Evolutionary conservation across 1,139 yeast genomes (phyloP).

Genomic region (Candida albicans): DNA sequence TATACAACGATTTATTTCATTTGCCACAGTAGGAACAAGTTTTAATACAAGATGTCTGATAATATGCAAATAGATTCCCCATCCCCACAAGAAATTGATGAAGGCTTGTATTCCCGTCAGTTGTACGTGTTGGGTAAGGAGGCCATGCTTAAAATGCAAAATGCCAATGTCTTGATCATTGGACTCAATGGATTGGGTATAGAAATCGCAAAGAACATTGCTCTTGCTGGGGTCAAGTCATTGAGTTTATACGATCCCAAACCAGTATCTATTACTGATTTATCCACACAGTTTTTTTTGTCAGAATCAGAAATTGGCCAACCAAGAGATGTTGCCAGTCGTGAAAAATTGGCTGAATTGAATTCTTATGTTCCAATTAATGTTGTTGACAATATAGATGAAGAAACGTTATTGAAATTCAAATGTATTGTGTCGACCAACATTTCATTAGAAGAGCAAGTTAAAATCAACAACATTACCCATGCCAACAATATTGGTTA

Average conservation of each 20-base stretch:
- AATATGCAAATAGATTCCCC: conserved; percentile 60
- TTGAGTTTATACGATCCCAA: conserved; percentile 84
- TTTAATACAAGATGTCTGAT: conserved; percentile 14
- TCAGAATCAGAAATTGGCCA: conserved; percentile 68
- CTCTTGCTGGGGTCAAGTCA: conserved; percentile 95
- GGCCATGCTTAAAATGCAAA: conserved; percentile 97
- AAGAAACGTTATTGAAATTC: conserved; percentile 52
- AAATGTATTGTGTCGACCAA: conserved; percentile 86
- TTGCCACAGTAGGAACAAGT: background rate
- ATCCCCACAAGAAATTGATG: conserved; percentile 64
- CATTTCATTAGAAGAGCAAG: conserved; percentile 69
- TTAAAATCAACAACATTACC: conserved; percentile 71
- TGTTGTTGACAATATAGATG: conserved; percentile 56
- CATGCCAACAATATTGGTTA: conserved; percentile 75
- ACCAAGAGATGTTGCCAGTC: conserved; percentile 73
- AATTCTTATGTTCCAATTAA: conserved; percentile 88
- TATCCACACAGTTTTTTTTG: conserved; percentile 88
- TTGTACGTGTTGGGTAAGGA: conserved; percentile 91
- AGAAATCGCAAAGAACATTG: conserved; percentile 95
- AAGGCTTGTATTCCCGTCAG: conserved; percentile 92
- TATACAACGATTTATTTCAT: background rate
- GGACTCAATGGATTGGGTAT: conserved; percentile 92
- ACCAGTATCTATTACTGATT: conserved; percentile 64
- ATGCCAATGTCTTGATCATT: conserved; percentile 81
- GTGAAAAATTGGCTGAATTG: conserved; percentile 70